These are phyloP conservation scores for Termitomyces sp. DNA, from an alignment of 768 basidiomycete species.

Conservation along the genomic window DNA sequence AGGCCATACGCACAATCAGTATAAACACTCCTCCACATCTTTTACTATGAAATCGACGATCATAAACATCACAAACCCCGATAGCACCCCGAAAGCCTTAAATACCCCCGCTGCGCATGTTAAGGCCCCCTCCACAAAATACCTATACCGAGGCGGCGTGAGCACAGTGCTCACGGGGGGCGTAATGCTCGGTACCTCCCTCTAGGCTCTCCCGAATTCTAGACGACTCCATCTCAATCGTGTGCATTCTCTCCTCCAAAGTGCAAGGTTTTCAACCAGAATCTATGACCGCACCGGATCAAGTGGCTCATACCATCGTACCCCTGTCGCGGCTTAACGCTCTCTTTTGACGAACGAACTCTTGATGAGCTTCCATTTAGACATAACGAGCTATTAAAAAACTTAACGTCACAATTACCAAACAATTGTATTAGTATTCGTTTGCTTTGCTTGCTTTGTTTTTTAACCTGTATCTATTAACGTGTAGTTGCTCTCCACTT, in stretches of 20 bases:
- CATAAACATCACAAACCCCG: not conserved
- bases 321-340: not conserved
- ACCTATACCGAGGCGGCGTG: constrained; percentile 37
- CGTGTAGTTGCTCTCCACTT: not conserved
- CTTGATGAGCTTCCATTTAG: not conserved
- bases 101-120: constrained; percentile 16
- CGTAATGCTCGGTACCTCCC: constrained; percentile 34
- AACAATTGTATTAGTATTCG: not conserved
- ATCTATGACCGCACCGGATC: too few species aligned
- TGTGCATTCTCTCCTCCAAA: not conserved
- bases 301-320: not conserved
- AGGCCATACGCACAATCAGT: not conserved
- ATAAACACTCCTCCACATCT: constrained; percentile 9
- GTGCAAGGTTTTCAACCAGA: not conserved
- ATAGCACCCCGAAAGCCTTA: constrained; percentile 3
- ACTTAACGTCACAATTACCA: not conserved
- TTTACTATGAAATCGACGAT: not conserved
- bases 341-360: not conserved
- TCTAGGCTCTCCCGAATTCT: not conserved
- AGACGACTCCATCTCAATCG: not conserved
- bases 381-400: not conserved
- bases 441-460: not conserved
- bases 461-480: not conserved
- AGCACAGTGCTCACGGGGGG: constrained; percentile 40
- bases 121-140: constrained; percentile 20